Evolutionary conservation across 768 basidiomycete species (phyloP).

Genomic region (Serendipita vermifera): DNA sequence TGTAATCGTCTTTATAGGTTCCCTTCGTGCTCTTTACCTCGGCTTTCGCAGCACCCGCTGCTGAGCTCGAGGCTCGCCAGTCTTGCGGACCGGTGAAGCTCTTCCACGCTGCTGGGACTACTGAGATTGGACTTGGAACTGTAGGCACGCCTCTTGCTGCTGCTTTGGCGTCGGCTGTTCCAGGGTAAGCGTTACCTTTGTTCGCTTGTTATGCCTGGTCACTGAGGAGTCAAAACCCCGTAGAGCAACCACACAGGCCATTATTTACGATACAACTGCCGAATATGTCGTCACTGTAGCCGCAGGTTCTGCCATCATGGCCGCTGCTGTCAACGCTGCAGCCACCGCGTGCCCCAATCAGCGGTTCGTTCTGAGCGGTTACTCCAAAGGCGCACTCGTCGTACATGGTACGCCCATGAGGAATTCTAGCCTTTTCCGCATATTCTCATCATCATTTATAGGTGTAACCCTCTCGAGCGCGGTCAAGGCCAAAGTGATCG

Average conservation of each 20-base stretch:
- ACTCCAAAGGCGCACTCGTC: background rate
- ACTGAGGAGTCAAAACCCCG: background rate
- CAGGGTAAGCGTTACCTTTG: background rate
- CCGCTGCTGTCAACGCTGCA: background rate
- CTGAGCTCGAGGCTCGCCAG: background rate
- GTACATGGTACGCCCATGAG: background rate
- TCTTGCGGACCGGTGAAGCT: background rate
- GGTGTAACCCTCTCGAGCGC: background rate
- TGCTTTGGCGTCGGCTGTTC: background rate
- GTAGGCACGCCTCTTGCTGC: background rate
- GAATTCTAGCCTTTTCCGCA: background rate
- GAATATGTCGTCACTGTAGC: background rate
- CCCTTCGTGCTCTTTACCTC: background rate
- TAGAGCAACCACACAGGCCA: background rate
- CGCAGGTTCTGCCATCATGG: background rate
- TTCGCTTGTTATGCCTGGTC: too few relatives aligned
- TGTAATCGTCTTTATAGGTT: background rate
- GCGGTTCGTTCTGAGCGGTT: background rate
- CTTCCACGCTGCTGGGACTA: background rate
- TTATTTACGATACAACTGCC: background rate
- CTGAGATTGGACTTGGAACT: background rate
- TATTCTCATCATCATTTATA: background rate
- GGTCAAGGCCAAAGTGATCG: background rate
- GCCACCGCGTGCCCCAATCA: background rate
- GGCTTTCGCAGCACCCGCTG: background rate